Evolutionary conservation across 106 monocot genomes (phyloP), one percentile per base, ranked within the genome.

Genomic region (Acorus gramineus): DNA sequence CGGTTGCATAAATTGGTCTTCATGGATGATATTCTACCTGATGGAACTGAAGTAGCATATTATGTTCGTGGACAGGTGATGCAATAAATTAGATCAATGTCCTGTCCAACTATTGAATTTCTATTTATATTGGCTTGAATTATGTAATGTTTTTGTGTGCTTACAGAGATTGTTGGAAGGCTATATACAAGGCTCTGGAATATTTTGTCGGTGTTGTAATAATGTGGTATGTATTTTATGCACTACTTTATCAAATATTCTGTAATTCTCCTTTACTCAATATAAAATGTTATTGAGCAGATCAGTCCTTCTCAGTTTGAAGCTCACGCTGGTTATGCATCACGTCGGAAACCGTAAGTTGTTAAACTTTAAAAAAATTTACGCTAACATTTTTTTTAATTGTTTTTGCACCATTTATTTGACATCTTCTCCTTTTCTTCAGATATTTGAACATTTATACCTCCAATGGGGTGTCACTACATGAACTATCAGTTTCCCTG

Each of bases 291-390:
- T 28, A 8, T 76, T 69, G 50, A 63, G 12, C 77, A 95, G 95
- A 74, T 95, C 28, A 99, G 92, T 65, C 98, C 98, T 54, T 99
- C 98, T 7, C 85, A 83, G 48, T 99, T 99, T 84, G 98, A 99
- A 84, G 85, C 98, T 76, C 98, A 99, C 84, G 98, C 98, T 70
- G 98, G 98, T 60, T 85, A 73, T 57, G 76, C 92, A 53, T 65
- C 82, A 69, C 65, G 98, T 4, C 82, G 84, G 47, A 99, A 99
- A 80, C 98, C 98, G 92, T 99, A 59, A 28, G 28, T 28, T 28
- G 28, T 28, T 28, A 28, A 1, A 28, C 28, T 28, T 28, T 28
- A 28, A 28, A 28, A 1, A 0, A 0, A 0, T 28, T 28, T 28
- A 28, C 28, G 1, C 28, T 52, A 54, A 67, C 12, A 50, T 11